Conservation (phyloP, 2,329 filamentous ascomycete species). For the Arthrinium phaeospermum region DNA sequence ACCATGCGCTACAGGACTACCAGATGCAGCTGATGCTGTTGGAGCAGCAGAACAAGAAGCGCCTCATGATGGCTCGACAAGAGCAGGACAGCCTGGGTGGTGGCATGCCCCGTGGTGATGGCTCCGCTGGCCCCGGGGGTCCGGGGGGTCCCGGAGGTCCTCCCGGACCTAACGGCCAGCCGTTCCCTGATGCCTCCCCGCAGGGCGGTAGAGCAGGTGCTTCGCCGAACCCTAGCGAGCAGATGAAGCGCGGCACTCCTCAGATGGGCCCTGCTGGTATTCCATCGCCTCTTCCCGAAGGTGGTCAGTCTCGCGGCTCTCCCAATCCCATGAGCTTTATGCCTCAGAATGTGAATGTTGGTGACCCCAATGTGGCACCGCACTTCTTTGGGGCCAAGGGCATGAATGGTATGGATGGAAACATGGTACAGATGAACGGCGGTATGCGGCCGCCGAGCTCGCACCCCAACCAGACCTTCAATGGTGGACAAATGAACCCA, state of each 20-base stretch:
- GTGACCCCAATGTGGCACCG: conserved; percentile 62
- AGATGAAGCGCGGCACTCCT: conserved; percentile 79
- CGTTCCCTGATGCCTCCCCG: conserved; percentile 73
- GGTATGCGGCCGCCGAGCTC: conserved; percentile 73
- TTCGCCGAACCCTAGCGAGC: conserved; percentile 78
- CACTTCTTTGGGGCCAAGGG: conserved; percentile 60
- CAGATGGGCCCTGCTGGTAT: conserved; percentile 74
- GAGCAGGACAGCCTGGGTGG: conserved; percentile 71
- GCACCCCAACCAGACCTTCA: conserved; percentile 61
- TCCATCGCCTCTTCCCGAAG: conserved; percentile 75
- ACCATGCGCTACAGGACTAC: conserved; percentile 84
- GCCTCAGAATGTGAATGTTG: conserved; percentile 56
- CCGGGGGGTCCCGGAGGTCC: conserved; percentile 50
- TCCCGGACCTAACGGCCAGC: conserved; percentile 63
- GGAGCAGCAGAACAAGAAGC: conserved; percentile 87
- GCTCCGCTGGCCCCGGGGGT: conserved; percentile 54
- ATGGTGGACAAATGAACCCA: conserved; percentile 60
- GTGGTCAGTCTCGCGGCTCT: conserved; percentile 68
- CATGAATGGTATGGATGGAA: conserved; percentile 58
- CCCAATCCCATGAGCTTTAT: conserved; percentile 70
- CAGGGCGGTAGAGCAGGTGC: conserved; percentile 71
- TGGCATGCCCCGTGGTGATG: conserved; percentile 55
- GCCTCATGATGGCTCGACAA: conserved; percentile 81
- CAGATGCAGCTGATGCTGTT: conserved; percentile 89
- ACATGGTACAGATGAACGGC: conserved; percentile 66